Percentiles rank a stretch among this genome's conserved stretches.
phyloP scores from a whole-genome alignment of 164 flowering plant genomes.

The Liriodendron chinense region DNA sequence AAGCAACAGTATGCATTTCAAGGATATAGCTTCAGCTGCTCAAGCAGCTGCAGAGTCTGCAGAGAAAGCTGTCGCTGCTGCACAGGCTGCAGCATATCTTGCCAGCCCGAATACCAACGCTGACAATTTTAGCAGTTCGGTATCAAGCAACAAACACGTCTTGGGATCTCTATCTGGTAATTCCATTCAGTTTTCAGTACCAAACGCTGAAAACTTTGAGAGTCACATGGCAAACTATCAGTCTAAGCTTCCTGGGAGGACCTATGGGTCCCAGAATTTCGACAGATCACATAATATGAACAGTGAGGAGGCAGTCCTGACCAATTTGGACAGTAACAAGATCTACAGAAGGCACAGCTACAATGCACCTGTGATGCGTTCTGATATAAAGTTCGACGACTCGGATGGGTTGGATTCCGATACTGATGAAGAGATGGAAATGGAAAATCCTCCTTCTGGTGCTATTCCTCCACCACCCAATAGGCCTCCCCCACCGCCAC shows the following conservation, averaged over 20 bases:
- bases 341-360: slow-evolving; percentile 60
- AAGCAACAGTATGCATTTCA: slow-evolving; percentile 27
- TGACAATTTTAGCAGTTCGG: slow-evolving; percentile 6
- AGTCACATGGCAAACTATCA: slow-evolving; percentile 10
- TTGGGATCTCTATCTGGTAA: not conserved
- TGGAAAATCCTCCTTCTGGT: slow-evolving; percentile 33
- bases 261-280: slow-evolving; percentile 24
- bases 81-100: slow-evolving; percentile 74
- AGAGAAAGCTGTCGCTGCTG: slow-evolving; percentile 79
- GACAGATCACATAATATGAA: slow-evolving; percentile 21
- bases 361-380: slow-evolving; percentile 34
- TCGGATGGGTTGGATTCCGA: slow-evolving; percentile 44
- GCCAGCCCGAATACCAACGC: slow-evolving; percentile 34
- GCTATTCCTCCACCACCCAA: slow-evolving; percentile 36
- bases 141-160: not conserved
- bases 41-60: slow-evolving; percentile 84
- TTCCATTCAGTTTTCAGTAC: slow-evolving; percentile 5
- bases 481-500: slow-evolving; percentile 46
- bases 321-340: slow-evolving; percentile 18
- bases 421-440: slow-evolving; percentile 70
- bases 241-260: slow-evolving; percentile 17
- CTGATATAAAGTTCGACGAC: slow-evolving; percentile 74
- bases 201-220: slow-evolving; percentile 7
- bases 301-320: slow-evolving; percentile 23
- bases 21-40: slow-evolving; percentile 74